Evolutionary conservation across 192 early-diverging fungal genomes (phyloP), one percentile per base, ranked within the genome.

Genomic region (Podila clonocystis): DNA sequence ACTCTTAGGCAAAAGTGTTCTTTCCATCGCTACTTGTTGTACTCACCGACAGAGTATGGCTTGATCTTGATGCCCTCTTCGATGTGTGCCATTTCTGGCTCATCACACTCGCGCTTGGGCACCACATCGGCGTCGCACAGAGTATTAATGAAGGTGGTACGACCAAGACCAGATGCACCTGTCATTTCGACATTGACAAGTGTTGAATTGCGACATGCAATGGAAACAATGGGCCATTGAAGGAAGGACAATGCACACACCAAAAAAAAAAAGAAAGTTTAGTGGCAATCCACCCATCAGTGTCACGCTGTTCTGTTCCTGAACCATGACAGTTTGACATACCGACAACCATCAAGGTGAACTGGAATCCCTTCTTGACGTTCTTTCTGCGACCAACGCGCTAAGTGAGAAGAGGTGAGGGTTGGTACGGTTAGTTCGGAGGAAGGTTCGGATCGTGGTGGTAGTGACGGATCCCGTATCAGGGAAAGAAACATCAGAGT

Each of bases 111-210:
- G 36, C 86, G 88, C 41, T 95, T 86, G 19, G 90, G 84, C 15
- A 97, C 86, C 36, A 94, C 92, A 58, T 75, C 76, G 26, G 88
- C 87, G 78, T 96, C 95, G 86, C 97, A 99, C 50, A 99, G 89
- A 4, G 98, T 98, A 88, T 99, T 99, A 58, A 98, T 92, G 87
- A 99, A 98, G n/a, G 98, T 99, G 49, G 97, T 95, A 63, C 97
- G 96, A 17, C 98, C 98, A 26, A 97, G 90, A 29, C 98, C 98
- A 19, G 97, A 95, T 31, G 94, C 92, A 67, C 95, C 95, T 95
- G 62, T 24, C 52, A 55, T 24, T 24, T n/a, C 22, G 24, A 24
- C n/a, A 55, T 24, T 55, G 52, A 55, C 22, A 55, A 22, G 20
- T 8, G 11, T 24, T 0, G n/a, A 55, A 22, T 19, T 55, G 52